Base-by-base conservation (phyloP, 441 rosid genomes). In the Isatis lusitanica region DNA sequence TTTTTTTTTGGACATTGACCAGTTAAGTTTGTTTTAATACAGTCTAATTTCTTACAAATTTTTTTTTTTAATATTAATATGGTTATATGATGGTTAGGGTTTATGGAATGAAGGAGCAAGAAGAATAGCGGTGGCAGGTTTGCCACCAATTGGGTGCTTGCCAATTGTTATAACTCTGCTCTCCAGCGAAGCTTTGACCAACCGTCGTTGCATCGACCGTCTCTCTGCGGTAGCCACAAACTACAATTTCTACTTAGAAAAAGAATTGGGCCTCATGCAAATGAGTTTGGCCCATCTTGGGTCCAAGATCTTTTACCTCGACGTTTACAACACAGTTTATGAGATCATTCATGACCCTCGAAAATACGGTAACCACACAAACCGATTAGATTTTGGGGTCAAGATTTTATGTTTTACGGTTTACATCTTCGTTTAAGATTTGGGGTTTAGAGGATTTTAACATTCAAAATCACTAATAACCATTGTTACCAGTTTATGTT, bases 71-170 rank as follows among this genome's bases (percentile, higher is more conserved):
- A 7, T 11, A 36, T 15, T 67, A 2, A 47, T 66, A 64, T 70
- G n/a, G 6, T 57, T 24, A 59, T 39, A 12, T 4, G 8, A 51
- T 38, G 13, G 63, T 12, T 59, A 91, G 96, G 86, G 68, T 38
- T 83, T 89, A 57, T 74, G 79, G 81, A 59, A 80, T 3, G 86
- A 86, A 86, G 94, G 96, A 48, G 96, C 91, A n/a, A 66, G 87
- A 71, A 85, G 38, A 52, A 74, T 93, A 6, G 5, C 38, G 0
- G 77, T 91, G 10, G 60, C 65, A 0, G 85, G 85, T 5, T 77
- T 91, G 16, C 87, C 96, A 39, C 97, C 96, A 6, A 83, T 91
- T 85, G 98, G 95, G 8, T 94, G 98, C 74, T 63, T 91, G 77
- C 97, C 98, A 3, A 36, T 80, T 9, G 79, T 91, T 2, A 91